These are phyloP conservation scores for Aristolochia contorta DNA, from an alignment of 164 flowering plant species.

Conservation along the genomic window DNA sequence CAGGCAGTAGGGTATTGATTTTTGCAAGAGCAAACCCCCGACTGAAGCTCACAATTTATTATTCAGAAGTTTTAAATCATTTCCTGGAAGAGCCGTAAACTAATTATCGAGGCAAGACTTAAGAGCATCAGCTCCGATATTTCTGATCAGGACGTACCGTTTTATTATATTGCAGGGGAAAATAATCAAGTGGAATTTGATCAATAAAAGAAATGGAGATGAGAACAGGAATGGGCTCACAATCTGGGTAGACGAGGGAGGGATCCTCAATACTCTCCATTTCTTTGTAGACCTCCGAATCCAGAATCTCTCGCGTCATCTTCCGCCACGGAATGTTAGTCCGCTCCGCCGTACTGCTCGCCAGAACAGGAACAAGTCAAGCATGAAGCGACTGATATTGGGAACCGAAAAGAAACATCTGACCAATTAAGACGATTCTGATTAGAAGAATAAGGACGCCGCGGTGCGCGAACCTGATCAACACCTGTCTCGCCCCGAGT, in stretches of 20 bases:
- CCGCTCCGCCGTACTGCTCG: slow-evolving; percentile 66
- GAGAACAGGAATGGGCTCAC: slow-evolving; percentile 19
- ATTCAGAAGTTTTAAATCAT: no score
- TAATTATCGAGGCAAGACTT: no score
- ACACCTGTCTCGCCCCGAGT: slow-evolving; percentile 58
- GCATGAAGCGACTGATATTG: neutral
- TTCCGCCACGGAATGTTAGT: slow-evolving; percentile 62
- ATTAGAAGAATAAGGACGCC: neutral
- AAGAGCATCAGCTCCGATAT: no score
- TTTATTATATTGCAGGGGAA: neutral
- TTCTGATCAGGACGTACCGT: no score
- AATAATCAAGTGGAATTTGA: neutral
- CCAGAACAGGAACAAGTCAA: neutral
- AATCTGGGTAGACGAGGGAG: slow-evolving; percentile 50
- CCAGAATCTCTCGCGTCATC: slow-evolving; percentile 52
- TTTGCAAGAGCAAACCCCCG: no score
- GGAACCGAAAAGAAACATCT: neutral
- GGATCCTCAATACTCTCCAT: slow-evolving; percentile 38
- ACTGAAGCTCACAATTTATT: no score
- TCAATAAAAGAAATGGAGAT: neutral
- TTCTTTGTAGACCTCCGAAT: slow-evolving; percentile 61
- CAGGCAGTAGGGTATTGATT: no score
- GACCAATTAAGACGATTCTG: neutral
- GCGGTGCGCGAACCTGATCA: slow-evolving; percentile 34
- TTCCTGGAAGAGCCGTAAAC: no score